Percentiles rank a stretch among this genome's conserved stretches.
Evolutionary conservation across 1,139 yeast genomes (phyloP).

Genomic region (Nematodospora anomalae): DNA sequence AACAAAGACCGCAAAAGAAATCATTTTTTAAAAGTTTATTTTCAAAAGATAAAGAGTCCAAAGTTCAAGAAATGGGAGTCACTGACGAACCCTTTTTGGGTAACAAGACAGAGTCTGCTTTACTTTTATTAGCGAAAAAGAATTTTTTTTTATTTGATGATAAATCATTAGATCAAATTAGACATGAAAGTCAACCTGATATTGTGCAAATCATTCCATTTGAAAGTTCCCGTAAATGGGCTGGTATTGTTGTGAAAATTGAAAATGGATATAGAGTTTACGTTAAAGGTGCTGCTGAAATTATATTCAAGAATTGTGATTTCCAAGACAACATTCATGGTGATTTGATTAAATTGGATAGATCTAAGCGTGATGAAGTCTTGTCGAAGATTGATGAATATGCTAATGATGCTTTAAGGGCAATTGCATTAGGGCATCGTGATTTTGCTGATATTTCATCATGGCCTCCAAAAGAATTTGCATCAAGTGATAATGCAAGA

Average conservation of each 20-base stretch:
- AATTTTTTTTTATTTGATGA: constrained; percentile 48
- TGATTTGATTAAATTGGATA: constrained; percentile 23
- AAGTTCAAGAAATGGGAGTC: constrained; percentile 19
- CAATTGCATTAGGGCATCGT: constrained; percentile 79
- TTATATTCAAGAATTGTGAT: constrained; percentile 65
- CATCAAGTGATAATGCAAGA: constrained; percentile 24
- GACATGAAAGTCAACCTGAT: constrained; percentile 36
- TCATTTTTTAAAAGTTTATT: constrained; percentile 24
- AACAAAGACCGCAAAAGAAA: constrained; percentile 29
- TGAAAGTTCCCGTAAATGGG: constrained; percentile 92
- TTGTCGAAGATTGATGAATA: constrained; percentile 55
- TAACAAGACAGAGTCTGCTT: constrained; percentile 91
- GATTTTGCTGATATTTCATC: constrained; percentile 50
- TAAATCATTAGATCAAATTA: constrained; percentile 36
- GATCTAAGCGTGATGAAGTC: constrained; percentile 34
- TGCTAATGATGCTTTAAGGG: constrained; percentile 79
- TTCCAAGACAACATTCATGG: constrained; percentile 23
- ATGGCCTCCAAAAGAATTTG: constrained; percentile 67
- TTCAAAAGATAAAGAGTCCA: constrained; percentile 10
- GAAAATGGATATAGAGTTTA: constrained; percentile 59
- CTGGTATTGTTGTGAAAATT: constrained; percentile 67
- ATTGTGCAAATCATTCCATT: constrained; percentile 81
- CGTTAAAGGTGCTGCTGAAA: constrained; percentile 94
- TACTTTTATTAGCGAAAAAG: constrained; percentile 65
- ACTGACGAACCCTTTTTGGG: constrained; percentile 71